A percentile compares a stretch with the other conserved stretches of the same genome.
These are phyloP conservation scores for Solanum lycopersicoides DNA, from an alignment of 257 asterid genomes.

Conservation along the genomic window DNA sequence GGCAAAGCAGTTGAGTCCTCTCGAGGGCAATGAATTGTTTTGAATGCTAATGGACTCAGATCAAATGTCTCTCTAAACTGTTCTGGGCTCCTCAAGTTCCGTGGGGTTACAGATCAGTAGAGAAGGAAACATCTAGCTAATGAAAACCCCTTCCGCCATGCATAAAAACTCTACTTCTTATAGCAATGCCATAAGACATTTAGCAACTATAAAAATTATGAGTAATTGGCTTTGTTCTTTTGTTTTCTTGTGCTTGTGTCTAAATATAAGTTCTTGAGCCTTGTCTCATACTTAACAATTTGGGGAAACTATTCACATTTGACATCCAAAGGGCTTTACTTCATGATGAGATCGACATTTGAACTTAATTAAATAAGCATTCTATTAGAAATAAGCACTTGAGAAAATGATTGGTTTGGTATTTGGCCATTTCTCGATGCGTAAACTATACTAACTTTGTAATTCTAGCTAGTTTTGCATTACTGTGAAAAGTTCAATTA, in stretches of 20 bases:
- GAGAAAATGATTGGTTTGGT: neutral
- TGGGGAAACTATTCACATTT: neutral
- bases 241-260: neutral
- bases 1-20: slow-evolving; percentile 25
- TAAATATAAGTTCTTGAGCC: neutral
- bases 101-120: neutral
- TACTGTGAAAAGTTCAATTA: neutral
- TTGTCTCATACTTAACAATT: neutral
- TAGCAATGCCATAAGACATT: neutral
- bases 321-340: neutral
- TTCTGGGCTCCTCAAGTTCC: neutral
- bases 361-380: neutral
- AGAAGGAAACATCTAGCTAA: neutral
- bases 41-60: slow-evolving; percentile 51
- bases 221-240: neutral
- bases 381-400: neutral
- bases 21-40: slow-evolving; percentile 25
- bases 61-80: slow-evolving; percentile 1
- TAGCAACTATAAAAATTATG: neutral
- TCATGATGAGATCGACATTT: neutral
- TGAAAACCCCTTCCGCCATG: neutral
- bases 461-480: neutral
- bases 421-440: neutral
- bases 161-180: neutral
- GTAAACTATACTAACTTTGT: neutral